phyloP scores from a whole-genome alignment of 2,329 filamentous ascomycete genomes.

The Fusarium newnesense region DNA sequence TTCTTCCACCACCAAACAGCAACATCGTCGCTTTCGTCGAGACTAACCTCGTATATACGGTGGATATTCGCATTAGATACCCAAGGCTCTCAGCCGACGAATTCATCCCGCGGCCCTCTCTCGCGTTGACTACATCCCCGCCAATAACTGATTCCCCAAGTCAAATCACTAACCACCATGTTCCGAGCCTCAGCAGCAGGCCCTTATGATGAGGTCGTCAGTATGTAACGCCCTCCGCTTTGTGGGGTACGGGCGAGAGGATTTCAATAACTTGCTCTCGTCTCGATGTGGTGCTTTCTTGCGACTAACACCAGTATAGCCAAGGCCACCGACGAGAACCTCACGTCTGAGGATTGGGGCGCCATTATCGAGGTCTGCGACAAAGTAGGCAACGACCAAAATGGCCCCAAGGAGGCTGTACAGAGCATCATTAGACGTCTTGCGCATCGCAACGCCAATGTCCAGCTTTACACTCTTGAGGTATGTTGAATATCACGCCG shows the following conservation, averaged over 20 bases:
- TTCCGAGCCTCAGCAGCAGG: conserved; percentile 67
- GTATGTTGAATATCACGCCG: conserved; percentile 53
- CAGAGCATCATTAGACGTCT: conserved; percentile 91
- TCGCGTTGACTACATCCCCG: conserved; percentile 10
- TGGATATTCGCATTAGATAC: conserved; percentile 15
- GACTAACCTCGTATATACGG: not conserved
- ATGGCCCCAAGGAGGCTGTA: conserved; percentile 82
- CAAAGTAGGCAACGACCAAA: conserved; percentile 64
- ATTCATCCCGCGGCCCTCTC: not conserved
- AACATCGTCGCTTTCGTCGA: not conserved
- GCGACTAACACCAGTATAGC: conserved; percentile 52
- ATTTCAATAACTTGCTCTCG: not conserved
- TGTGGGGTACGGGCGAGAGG: not conserved
- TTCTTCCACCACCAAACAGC: not conserved
- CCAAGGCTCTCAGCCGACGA: conserved; percentile 18
- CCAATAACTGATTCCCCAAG: conserved; percentile 20
- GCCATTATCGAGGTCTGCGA: conserved; percentile 73
- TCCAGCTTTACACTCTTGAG: conserved; percentile 94
- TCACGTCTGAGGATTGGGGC: conserved; percentile 82
- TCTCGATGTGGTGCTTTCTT: not conserved
- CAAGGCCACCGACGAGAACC: conserved; percentile 95
- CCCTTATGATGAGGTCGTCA: conserved; percentile 69
- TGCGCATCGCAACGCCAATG: conserved; percentile 93
- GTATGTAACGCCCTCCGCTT: conserved; percentile 52
- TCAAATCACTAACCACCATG: conserved; percentile 54